These are phyloP conservation scores for Elsinoe perseae DNA, from an alignment of 2,329 filamentous ascomycete genomes.

Conservation along the genomic window DNA sequence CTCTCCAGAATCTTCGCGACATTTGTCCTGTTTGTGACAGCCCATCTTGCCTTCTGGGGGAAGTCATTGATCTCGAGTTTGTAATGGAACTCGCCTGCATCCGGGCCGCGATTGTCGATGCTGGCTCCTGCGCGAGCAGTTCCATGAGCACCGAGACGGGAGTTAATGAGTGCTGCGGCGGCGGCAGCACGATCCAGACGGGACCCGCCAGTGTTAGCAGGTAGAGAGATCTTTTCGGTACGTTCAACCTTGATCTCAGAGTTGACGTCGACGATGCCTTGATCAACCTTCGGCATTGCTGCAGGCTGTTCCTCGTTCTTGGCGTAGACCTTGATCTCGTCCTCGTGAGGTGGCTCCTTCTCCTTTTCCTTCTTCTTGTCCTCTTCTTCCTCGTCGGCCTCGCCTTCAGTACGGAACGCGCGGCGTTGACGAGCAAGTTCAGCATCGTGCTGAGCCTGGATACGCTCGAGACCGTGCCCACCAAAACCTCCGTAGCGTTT, in stretches of 20 bases:
- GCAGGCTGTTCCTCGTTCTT: constrained; percentile 18
- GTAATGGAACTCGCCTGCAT: constrained; percentile 92
- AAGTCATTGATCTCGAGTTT: constrained; percentile 99
- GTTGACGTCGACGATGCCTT: constrained; percentile 51
- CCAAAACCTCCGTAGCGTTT: constrained; percentile 83
- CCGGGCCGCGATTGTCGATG: constrained; percentile 96
- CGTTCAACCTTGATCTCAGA: constrained; percentile 67
- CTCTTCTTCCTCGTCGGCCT: constrained; percentile 72
- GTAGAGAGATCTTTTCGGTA: constrained; percentile 50
- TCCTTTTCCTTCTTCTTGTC: constrained; percentile 56
- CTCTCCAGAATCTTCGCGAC: constrained; percentile 95
- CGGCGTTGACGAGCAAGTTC: constrained; percentile 80
- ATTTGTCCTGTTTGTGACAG: constrained; percentile 95
- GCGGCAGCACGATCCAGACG: constrained; percentile 65
- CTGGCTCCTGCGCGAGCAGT: constrained; percentile 86
- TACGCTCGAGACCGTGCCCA: constrained; percentile 83
- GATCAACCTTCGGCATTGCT: constrained; percentile 38
- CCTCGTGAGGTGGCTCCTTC: constrained; percentile 24
- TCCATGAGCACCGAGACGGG: constrained; percentile 74
- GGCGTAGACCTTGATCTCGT: constrained; percentile 39
- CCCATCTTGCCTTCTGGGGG: constrained; percentile 96
- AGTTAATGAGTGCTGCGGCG: constrained; percentile 87
- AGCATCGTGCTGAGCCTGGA: constrained; percentile 85
- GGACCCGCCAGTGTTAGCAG: constrained; percentile 51
- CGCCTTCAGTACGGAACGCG: constrained; percentile 79